Base-by-base conservation (phyloP, 1,284 basidiomycete species). In the Anthracocystis walkeri region DNA sequence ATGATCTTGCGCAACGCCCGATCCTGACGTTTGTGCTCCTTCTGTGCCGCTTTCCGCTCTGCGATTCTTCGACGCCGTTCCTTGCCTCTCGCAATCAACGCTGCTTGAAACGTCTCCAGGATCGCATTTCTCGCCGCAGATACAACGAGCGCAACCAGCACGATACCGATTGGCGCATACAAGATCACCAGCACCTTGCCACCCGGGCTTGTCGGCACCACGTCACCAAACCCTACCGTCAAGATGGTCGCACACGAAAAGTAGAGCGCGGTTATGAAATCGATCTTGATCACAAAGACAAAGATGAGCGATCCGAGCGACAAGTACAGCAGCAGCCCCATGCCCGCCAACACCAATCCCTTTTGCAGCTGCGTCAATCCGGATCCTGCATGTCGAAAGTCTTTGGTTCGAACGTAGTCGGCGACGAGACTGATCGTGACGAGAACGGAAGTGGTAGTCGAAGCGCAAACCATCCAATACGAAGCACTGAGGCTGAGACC, bases 381-480 rank as follows among this genome's bases (percentile, higher is more conserved):
- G 61, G n/a, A 84, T 87, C 58, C 92, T 59, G 90, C 90, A 52
- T 87, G 88, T 1, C 87, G 85, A 74, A 94, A 94, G 73, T 93
- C 88, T 0, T 89, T 87, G 0, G 90, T 93, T 16, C 83, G 46
- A 18, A 74, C 54, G 44, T 77, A 82, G 70, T 94, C 93, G 58
- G 88, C 83, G 11, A 92, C 87, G 2, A 95, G 86, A 0, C 90
- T 92, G 48, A 91, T 69, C 75, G 93, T 94, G 12, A 90, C 91
- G 57, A 90, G 84, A 0, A 89, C 86, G 0, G 91, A 92, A 0
- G 89, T 89, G 14, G 90, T 87, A 0, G 92, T 94, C 0, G 91
- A 91, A 75, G 91, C 92, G 8, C 93, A 86, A 0, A 91, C 92
- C 86, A 92, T 89, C 92, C 92, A 95, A 81, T 91, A 94, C 0